Percentiles rank a stretch among this genome's conserved stretches.
Conservation (phyloP, 176 grass and related monocot species). For the Aechmea fasciata region DNA sequence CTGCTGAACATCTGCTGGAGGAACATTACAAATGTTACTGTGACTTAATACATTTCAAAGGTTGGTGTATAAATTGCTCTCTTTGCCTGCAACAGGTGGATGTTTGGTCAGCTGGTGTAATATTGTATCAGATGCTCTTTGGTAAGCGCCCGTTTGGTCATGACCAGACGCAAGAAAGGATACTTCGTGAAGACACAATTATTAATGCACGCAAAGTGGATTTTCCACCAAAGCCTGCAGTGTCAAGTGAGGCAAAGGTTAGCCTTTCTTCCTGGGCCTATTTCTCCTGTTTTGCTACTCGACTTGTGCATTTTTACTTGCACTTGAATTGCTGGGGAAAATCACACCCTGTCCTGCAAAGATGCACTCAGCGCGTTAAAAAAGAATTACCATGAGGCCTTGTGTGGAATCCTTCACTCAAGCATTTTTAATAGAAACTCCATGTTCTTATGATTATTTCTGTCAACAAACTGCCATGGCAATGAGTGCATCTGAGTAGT, state of each 20-base stretch:
- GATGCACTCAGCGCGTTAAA: not conserved
- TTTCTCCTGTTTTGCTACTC: not conserved
- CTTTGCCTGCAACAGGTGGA: conserved; percentile 55
- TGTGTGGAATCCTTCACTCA: not conserved
- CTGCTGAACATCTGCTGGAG: not conserved
- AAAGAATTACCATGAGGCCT: not conserved
- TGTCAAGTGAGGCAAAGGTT: conserved; percentile 95
- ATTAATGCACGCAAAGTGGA: conserved; percentile 93
- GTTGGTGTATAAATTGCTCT: conserved; percentile 13
- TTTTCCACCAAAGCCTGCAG: conserved; percentile 82
- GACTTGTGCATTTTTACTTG: not conserved
- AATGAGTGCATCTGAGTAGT: not conserved
- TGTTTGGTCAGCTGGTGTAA: conserved; percentile 98
- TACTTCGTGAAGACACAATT: conserved; percentile 97
- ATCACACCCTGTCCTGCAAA: not conserved
- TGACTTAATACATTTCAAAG: not conserved
- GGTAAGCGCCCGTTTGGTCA: conserved; percentile 91
- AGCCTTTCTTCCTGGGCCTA: not conserved
- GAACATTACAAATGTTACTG: not conserved
- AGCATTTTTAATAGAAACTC: not conserved
- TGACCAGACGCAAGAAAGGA: conserved; percentile 96
- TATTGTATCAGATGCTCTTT: conserved; percentile 98
- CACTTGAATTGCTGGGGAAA: not conserved
- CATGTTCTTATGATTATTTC: not conserved
- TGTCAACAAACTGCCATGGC: not conserved